Evolutionary conservation across 257 asterid species (phyloP).

Genomic region (Nicotiana obtusifolia): DNA sequence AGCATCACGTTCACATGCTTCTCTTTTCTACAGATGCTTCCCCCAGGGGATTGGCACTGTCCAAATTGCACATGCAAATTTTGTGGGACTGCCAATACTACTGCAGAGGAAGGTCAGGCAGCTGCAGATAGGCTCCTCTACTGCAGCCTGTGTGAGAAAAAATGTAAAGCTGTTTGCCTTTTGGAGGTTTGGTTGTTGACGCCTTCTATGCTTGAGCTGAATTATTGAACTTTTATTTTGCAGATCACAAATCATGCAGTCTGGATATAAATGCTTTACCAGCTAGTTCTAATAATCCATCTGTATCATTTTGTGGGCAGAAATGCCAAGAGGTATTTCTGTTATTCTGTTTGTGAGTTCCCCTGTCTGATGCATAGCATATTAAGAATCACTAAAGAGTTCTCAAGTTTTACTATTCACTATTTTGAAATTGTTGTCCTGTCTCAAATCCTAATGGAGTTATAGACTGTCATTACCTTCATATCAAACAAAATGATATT

Average conservation of each 20-base stretch:
- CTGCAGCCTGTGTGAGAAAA: conserved; percentile 73
- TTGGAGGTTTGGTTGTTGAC: conserved; percentile 9
- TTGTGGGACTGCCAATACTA: conserved; percentile 48
- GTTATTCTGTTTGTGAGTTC: background rate
- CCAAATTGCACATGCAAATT: conserved; percentile 78
- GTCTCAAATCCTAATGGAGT: background rate
- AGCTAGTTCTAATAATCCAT: conserved; percentile 35
- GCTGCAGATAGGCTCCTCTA: conserved; percentile 38
- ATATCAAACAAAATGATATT: background rate
- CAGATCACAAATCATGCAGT: conserved; percentile 75
- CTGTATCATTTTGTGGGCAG: conserved; percentile 53
- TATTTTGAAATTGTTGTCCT: background rate
- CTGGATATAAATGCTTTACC: conserved; percentile 33
- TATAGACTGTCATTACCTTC: background rate
- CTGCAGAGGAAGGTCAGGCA: conserved; percentile 29
- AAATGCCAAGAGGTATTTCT: conserved; percentile 80
- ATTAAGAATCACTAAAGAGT: background rate
- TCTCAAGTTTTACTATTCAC: background rate
- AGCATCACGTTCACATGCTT: conserved; percentile 6
- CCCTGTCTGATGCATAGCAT: background rate
- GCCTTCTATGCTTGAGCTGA: conserved; percentile 10
- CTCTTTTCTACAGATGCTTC: conserved; percentile 57
- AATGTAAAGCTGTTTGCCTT: conserved; percentile 43
- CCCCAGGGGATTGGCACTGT: conserved; percentile 94
- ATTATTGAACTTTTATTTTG: conserved; percentile 14